A percentile compares a stretch with the other conserved stretches of the same genome.
Conservation (phyloP, 2,329 filamentous ascomycete genomes). For the Nothophaeocryptopus gaeumannii region DNA sequence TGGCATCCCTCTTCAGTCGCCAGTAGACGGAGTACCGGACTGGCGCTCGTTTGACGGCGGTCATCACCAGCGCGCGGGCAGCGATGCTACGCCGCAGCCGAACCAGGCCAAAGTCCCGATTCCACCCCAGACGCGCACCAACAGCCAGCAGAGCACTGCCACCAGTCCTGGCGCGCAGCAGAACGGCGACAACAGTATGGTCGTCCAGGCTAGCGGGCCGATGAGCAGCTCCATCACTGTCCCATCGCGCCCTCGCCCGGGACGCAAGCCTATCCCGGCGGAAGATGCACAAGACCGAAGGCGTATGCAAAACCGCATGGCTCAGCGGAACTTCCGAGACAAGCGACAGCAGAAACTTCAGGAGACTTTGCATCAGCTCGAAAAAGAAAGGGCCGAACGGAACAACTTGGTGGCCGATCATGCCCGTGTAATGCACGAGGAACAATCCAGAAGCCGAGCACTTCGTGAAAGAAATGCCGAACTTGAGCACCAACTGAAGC, state of each 20-base stretch:
- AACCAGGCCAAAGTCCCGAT: slow-evolving; percentile 8
- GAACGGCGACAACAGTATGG: slow-evolving; percentile 11
- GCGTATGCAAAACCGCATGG: slow-evolving; percentile 90
- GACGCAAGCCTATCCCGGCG: slow-evolving; percentile 73
- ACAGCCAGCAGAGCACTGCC: not conserved
- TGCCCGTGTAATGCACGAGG: too few relatives aligned
- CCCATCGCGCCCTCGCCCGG: slow-evolving; percentile 59
- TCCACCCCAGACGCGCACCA: slow-evolving; percentile 1
- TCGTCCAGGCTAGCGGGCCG: slow-evolving; percentile 32
- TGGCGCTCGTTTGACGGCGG: not conserved
- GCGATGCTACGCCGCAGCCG: not conserved
- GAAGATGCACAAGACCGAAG: slow-evolving; percentile 91
- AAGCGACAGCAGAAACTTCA: slow-evolving; percentile 67
- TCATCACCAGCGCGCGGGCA: slow-evolving; percentile 1
- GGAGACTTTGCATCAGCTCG: too few relatives aligned
- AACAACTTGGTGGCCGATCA: too few relatives aligned
- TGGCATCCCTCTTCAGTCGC: not conserved
- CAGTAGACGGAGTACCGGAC: too few relatives aligned
- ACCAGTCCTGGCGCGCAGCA: not conserved
- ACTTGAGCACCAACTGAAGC: too few relatives aligned
- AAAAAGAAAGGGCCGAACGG: too few relatives aligned
- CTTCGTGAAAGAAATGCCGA: too few relatives aligned
- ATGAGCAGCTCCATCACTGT: slow-evolving; percentile 39
- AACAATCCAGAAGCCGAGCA: too few relatives aligned
- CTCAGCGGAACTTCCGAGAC: slow-evolving; percentile 87